phyloP scores from a whole-genome alignment of 1,284 basidiomycete species.

The Austroboletus sp. region DNA sequence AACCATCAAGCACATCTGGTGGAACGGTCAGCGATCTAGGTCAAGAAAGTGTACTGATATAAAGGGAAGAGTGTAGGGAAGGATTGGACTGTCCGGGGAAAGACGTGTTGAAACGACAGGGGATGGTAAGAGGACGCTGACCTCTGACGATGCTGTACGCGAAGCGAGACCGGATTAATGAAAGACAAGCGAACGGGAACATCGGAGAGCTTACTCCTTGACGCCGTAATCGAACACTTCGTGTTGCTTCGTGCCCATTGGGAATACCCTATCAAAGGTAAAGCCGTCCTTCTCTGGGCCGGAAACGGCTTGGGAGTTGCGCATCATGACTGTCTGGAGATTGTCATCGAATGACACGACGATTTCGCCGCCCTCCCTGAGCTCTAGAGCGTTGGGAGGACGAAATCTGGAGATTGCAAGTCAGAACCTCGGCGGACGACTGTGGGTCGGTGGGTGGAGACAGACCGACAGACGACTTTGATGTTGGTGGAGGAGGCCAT shows the following conservation, averaged over 20 bases:
- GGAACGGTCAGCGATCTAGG: conserved; percentile 17
- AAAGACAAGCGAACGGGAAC: conserved; percentile 9
- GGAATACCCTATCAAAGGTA: conserved; percentile 95
- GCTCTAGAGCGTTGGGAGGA: conserved; percentile 88
- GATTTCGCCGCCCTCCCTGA: conserved; percentile 84
- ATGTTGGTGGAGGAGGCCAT: conserved; percentile 79
- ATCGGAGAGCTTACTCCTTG: conserved; percentile 67
- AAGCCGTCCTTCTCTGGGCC: conserved; percentile 89
- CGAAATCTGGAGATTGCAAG: conserved; percentile 64
- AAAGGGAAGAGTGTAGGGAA: conserved; percentile 6
- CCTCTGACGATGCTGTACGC: conserved; percentile 68
- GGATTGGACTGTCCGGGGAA: not conserved
- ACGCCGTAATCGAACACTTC: conserved; percentile 99
- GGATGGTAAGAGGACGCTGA: conserved; percentile 28
- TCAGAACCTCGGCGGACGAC: conserved; percentile 8
- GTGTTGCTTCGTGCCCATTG: conserved; percentile 84
- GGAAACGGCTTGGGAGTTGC: conserved; percentile 56
- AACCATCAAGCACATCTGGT: conserved; percentile 94
- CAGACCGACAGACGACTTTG: conserved; percentile 91
- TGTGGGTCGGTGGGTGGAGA: conserved; percentile 10
- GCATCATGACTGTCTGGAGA: conserved; percentile 75
- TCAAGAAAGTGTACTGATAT: conserved; percentile 3
- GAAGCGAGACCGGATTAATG: conserved; percentile 14
- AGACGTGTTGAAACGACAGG: not conserved
- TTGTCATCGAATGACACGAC: conserved; percentile 87